Conservation (phyloP, 306 rosid species). For the Alnus glutinosa region DNA sequence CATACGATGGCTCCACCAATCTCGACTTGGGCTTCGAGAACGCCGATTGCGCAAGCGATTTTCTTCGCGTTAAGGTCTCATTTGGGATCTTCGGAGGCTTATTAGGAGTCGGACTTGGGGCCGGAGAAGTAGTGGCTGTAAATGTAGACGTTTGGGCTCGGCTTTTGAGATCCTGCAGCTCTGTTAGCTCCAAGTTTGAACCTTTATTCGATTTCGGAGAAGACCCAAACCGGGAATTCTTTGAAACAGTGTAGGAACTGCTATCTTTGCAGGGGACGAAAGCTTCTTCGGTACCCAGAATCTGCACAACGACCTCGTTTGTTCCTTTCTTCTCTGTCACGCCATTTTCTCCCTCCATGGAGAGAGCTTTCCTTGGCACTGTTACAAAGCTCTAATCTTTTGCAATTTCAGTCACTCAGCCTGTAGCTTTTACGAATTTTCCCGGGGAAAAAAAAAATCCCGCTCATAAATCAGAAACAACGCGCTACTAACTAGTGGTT, state of each 20-base stretch:
- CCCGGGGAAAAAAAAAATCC: conserved; percentile 7
- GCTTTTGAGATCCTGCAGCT: conserved; percentile 27
- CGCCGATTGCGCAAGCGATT: conserved; percentile 45
- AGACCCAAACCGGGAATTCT: conserved; percentile 31
- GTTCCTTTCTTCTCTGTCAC: conserved; percentile 42
- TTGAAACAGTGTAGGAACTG: conserved; percentile 24
- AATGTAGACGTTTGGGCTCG: conserved; percentile 19
- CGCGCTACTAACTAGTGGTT: background rate
- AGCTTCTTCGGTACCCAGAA: conserved; percentile 34
- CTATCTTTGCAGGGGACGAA: background rate
- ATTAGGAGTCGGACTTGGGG: conserved; percentile 11
- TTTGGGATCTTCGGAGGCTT: conserved; percentile 47
- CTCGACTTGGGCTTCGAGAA: conserved; percentile 68
- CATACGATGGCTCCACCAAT: conserved; percentile 52
- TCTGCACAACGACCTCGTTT: conserved; percentile 57
- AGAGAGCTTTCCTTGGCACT: background rate
- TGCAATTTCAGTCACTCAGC: background rate
- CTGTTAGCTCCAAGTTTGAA: conserved; percentile 36
- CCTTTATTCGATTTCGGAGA: conserved; percentile 25
- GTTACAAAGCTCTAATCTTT: background rate
- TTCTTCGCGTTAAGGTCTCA: conserved; percentile 20
- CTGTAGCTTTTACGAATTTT: background rate
- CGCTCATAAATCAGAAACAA: background rate
- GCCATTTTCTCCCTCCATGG: conserved; percentile 38
- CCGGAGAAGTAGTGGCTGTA: conserved; percentile 33